Evolutionary conservation across 257 asterid genomes (phyloP), one percentile per base, ranked within the genome.

Genomic region (Phtheirospermum japonicum): DNA sequence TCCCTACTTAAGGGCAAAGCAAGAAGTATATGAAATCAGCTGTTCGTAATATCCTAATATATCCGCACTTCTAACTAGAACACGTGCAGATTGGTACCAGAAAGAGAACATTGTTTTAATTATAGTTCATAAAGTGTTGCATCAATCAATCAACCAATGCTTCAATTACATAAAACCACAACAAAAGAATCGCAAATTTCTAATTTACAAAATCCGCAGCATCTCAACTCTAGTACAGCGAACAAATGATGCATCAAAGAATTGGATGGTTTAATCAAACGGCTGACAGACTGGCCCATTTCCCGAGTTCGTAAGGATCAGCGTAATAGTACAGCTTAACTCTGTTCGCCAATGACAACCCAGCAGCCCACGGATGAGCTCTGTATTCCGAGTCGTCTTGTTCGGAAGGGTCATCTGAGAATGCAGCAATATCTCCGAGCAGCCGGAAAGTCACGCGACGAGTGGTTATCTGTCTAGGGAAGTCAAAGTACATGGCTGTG

Each of bases 241-340:
- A 39, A 39, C 7, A 39, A 39, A 8, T 39, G 14, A 39, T 1
- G 28, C 28, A 23, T 23, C 28, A 23, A 23, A 23, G 1, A 23
- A 23, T 23, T 28, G 40, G 13, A 14, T 55, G 61, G 7, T 37
- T 10, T 59, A 55, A 64, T 82, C 86, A 91, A 49, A 91, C 75
- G 43, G 92, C 95, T 9, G 96, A 91, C 66, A 86, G 94, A 70
- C 90, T 86, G 12, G 95, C 96, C 96, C 96, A 91, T 77, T 91
- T 91, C 9, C 95, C 98, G 1, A 91, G 91, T 59, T 91, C 98
- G 14, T 88, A 86, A 0, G 97, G 95, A 66, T 86, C 97, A 0
- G 87, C 95, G 60, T 88, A 84, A 68, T 92, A 92, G 71, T 88
- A 92, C 71, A 92, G 17, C 82, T 92, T 92, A 52, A 92, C 54